Conservation (phyloP, 2,329 filamentous ascomycete genomes). For the Colletotrichum orchidophilum region DNA sequence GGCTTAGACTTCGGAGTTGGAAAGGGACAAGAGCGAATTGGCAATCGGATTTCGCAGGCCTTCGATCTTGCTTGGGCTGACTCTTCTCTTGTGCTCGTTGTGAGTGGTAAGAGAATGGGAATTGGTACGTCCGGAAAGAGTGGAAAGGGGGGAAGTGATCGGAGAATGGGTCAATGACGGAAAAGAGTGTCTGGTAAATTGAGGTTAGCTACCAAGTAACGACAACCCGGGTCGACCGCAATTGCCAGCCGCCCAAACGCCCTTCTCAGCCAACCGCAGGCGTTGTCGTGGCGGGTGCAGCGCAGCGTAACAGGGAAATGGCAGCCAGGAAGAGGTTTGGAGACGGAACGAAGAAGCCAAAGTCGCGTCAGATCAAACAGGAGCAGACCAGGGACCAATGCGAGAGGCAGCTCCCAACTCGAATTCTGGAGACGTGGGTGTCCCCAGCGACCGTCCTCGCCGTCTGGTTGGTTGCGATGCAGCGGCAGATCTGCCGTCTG, state of each 20-base stretch:
- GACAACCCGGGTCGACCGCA: conserved; percentile 8
- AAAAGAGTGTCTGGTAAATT: conserved; percentile 22
- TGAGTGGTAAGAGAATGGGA: background rate
- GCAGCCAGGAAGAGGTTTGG: conserved; percentile 17
- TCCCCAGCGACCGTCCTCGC: conserved; percentile 2
- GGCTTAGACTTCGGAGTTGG: background rate
- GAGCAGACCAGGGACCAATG: conserved; percentile 11
- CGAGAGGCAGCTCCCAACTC: conserved; percentile 6
- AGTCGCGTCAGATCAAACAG: conserved; percentile 3
- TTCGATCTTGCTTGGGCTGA: background rate
- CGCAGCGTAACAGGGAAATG: conserved; percentile 20
- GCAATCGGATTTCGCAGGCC: background rate
- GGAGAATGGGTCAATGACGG: conserved; percentile 2
- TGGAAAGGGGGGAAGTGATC: conserved; percentile 16
- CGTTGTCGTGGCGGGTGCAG: background rate
- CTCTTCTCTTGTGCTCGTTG: background rate
- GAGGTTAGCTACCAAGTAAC: conserved; percentile 21
- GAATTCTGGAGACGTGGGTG: conserved; percentile 12
- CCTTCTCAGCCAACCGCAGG: conserved; percentile 15
- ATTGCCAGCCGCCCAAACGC: conserved; percentile 14
- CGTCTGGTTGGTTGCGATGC: conserved; percentile 9
- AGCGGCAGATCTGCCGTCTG: conserved; percentile 24
- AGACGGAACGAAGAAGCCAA: conserved; percentile 3
- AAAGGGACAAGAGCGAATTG: background rate
- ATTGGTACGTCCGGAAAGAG: conserved; percentile 15